Evolutionary conservation across 768 basidiomycete genomes (phyloP), one percentile per base, ranked within the genome.

Genomic region (Coprinopsis cinerea): DNA sequence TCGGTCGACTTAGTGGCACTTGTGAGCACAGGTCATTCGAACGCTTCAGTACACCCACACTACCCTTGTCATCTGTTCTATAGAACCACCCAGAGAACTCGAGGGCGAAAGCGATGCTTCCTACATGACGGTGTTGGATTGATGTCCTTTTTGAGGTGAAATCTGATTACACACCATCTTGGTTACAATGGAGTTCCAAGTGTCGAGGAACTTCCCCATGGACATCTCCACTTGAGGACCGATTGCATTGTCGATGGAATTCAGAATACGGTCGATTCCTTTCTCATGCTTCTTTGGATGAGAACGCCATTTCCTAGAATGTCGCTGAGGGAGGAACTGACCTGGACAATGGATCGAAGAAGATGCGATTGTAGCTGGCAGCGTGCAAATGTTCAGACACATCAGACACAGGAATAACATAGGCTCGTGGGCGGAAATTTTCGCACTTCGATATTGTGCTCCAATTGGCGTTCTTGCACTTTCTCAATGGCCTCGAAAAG

Each of bases 271-370:
- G 41, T 11, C 11, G 9, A 43, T 11, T 18, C 23, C 41, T 22
- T 43, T 43, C 41, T 43, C 41, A 43, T 43, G 41, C 41, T 43
- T 23, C 30, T 9, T 34, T n/a, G n/a, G n/a, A n/a, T n/a, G n/a
- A n/a, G 30, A 34, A 34, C 9, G 30, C 9, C 9, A 34, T 9
- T n/a, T 9, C 9, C 9, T 9, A 34, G 30, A n/a, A 9, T 40
- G 11, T 20, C 37, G 11, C 18, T 40, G 11, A 10, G 37, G 37
- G 18, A 40, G 27, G 18, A 18, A 32, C 27, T n/a, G n/a, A 45
- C 44, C 28, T 45, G 27, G 18, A 4, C 27, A 45, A 32, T 4
- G 25, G 27, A 11, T 32, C n/a, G 27, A 28, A 32, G 28, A 45
- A 45, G 44, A 20, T 18, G 44, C 4, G 28, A 27, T 15, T 27